Conservation (phyloP, 1,284 basidiomycete genomes). For the Trichosporon sp. region DNA sequence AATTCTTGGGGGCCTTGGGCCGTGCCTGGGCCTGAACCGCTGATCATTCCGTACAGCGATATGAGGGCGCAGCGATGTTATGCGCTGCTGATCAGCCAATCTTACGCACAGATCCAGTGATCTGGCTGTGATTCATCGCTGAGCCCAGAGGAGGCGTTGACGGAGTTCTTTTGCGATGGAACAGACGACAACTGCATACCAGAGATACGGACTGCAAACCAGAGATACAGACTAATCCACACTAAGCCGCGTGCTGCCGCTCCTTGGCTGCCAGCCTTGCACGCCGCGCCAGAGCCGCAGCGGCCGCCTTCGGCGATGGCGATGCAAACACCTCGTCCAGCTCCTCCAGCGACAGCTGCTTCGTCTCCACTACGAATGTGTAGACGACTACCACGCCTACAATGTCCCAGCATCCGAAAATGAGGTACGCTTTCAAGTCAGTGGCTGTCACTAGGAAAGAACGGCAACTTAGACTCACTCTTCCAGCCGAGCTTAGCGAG, state of each 20-base stretch:
- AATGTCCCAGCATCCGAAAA: slow-evolving; percentile 55
- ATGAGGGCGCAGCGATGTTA: no score
- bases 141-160: no score
- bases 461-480: slow-evolving; percentile 22
- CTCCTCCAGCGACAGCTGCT: slow-evolving; percentile 55
- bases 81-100: no score
- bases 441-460: slow-evolving; percentile 44
- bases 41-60: no score
- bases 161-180: no score
- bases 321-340: slow-evolving; percentile 55
- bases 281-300: slow-evolving; percentile 28
- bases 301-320: slow-evolving; percentile 49
- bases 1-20: not conserved
- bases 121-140: no score
- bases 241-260: slow-evolving; percentile 2
- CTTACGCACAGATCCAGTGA: no score
- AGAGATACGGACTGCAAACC: no score
- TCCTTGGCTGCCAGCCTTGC: slow-evolving; percentile 11
- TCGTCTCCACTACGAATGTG: slow-evolving; percentile 52
- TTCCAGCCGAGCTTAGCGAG: slow-evolving; percentile 28
- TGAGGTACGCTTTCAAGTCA: slow-evolving; percentile 50
- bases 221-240: no score
- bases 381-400: slow-evolving; percentile 59
- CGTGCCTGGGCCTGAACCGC: not conserved
- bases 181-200: no score